These are phyloP conservation scores for Taiozyma sp. DNA, from an alignment of 1,139 yeast genomes.

Conservation along the genomic window DNA sequence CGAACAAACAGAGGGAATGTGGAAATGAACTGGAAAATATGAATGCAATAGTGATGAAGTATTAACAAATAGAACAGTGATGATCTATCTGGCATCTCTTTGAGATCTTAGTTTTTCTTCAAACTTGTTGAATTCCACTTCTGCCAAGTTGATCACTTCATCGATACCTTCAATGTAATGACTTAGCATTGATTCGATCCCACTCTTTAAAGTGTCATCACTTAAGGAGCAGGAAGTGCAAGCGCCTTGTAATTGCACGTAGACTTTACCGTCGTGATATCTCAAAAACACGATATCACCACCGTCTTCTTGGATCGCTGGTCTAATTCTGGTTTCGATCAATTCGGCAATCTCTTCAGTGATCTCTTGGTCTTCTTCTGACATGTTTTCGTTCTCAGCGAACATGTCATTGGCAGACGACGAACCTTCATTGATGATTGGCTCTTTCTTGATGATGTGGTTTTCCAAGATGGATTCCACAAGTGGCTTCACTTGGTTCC, in stretches of 20 bases:
- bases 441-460: conserved; percentile 72
- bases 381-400: conserved; percentile 5
- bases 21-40: background rate
- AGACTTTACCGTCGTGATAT: conserved; percentile 64
- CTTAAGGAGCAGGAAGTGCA: conserved; percentile 77
- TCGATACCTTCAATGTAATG: conserved; percentile 78
- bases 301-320: conserved; percentile 88
- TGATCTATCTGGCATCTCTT: conserved; percentile 14
- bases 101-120: conserved; percentile 20
- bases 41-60: background rate
- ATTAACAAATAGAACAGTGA: background rate
- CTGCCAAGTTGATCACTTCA: conserved; percentile 40
- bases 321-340: conserved; percentile 89
- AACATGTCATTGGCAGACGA: conserved; percentile 14
- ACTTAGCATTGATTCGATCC: conserved; percentile 77
- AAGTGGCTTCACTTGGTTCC: conserved; percentile 87
- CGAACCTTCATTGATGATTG: conserved; percentile 40
- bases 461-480: conserved; percentile 83
- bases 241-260: conserved; percentile 68
- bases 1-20: background rate
- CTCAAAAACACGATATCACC: conserved; percentile 75
- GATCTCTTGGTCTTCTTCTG: conserved; percentile 45
- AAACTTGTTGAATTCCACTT: conserved; percentile 24
- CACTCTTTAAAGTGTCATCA: conserved; percentile 71
- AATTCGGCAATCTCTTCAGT: conserved; percentile 89